These are phyloP conservation scores for Neonectria hederae DNA, from an alignment of 2,329 filamentous ascomycete species.

Conservation along the genomic window DNA sequence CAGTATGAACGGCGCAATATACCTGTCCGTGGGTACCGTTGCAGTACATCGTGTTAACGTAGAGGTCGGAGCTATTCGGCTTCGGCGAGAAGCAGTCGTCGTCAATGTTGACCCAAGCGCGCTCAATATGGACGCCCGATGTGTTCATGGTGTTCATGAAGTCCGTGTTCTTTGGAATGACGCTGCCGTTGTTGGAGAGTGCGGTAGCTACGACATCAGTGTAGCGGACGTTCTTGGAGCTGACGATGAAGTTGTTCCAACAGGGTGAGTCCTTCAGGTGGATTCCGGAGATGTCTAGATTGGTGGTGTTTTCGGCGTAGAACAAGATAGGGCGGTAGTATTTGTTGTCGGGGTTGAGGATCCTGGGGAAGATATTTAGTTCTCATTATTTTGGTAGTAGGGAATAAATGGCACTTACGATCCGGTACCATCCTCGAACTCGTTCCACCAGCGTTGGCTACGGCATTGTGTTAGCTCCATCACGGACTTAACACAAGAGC, in stretches of 20 bases:
- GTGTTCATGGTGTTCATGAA: conserved; percentile 70
- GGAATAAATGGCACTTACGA: conserved; percentile 14
- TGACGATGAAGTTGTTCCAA: conserved; percentile 71
- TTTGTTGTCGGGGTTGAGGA: conserved; percentile 62
- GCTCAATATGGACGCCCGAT: conserved; percentile 60
- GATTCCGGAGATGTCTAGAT: conserved; percentile 65
- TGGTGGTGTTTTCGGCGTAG: conserved; percentile 68
- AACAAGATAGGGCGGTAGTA: conserved; percentile 69
- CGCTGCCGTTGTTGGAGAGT: conserved; percentile 55
- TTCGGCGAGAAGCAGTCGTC: conserved; percentile 71
- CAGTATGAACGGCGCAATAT: background rate
- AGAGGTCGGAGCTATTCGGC: conserved; percentile 65
- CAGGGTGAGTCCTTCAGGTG: conserved; percentile 69
- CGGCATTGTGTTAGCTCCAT: background rate
- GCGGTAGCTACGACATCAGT: conserved; percentile 64
- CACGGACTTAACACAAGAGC: background rate
- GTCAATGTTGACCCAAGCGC: conserved; percentile 62
- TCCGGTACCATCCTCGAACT: conserved; percentile 30
- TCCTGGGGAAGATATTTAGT: conserved; percentile 28
- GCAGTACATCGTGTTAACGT: conserved; percentile 69
- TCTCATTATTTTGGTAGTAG: too few relatives aligned
- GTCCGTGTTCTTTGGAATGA: conserved; percentile 68
- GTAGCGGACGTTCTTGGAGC: conserved; percentile 63
- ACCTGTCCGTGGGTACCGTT: conserved; percentile 65
- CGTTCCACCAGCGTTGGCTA: conserved; percentile 36